phyloP scores from a whole-genome alignment of 179 eudicot species.

The Silene noctiflora region DNA sequence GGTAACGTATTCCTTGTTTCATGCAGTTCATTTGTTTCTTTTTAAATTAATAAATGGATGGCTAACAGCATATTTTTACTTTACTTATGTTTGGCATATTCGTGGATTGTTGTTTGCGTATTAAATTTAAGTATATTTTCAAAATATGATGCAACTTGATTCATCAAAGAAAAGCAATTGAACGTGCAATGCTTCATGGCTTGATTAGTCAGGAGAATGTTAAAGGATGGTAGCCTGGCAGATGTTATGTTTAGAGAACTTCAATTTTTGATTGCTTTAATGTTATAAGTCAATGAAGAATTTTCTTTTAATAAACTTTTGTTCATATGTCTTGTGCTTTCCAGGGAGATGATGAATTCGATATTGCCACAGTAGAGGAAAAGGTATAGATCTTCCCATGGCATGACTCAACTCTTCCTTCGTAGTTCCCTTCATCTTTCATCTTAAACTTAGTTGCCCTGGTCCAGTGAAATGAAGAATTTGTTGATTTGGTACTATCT shows the following conservation, averaged over 20 bases:
- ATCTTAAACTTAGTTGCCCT: background rate
- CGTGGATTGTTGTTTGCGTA: background rate
- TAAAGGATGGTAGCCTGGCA: slow-evolving; percentile 8
- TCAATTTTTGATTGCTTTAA: background rate
- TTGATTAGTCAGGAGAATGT: background rate
- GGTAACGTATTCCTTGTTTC: slow-evolving; percentile 35
- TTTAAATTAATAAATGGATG: background rate
- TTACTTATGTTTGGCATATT: background rate
- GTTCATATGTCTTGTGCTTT: slow-evolving; percentile 26
- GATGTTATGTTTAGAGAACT: background rate
- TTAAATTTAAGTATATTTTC: background rate
- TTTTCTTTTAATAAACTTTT: slow-evolving; percentile 13
- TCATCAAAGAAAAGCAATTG: background rate
- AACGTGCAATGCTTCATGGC: background rate
- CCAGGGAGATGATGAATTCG: slow-evolving; percentile 89
- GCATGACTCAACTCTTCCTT: slow-evolving; percentile 1
- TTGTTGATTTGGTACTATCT: background rate
- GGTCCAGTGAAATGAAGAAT: background rate
- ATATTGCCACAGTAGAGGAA: slow-evolving; percentile 60
- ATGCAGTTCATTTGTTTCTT: slow-evolving; percentile 18
- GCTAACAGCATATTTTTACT: background rate
- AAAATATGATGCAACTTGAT: background rate
- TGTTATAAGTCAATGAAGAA: background rate
- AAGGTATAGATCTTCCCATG: slow-evolving; percentile 37
- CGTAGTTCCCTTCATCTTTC: background rate